Evolutionary conservation across 176 grass and related monocot genomes (phyloP), one percentile per base, ranked within the genome.

Genomic region (Oryza meyeriana): DNA sequence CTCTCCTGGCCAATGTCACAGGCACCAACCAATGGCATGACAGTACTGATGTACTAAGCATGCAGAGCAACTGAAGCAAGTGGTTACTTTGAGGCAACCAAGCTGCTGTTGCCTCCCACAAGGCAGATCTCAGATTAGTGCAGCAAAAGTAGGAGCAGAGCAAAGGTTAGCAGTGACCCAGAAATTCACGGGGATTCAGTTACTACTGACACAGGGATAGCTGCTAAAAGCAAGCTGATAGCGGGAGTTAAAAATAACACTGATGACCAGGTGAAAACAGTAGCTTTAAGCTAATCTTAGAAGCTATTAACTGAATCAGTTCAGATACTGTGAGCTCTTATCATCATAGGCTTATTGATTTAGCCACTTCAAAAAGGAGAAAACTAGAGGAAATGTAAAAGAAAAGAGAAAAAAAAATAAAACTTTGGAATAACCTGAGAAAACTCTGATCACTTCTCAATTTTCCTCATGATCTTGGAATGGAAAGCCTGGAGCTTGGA

Each of bases 111-210:
- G 81, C 74, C 80, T 73, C 74, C 33, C 66, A 59, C 74, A 83
- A 72, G 80, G 79, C 67, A 74, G 69, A 79, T 77, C 85, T 81
- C 87, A 55, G 66, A 58, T 85, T 71, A 70, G 78, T 72, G 66
- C 42, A 86, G 78, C 66, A 85, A 86, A 89, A 86, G 78, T 86
- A 86, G 88, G 88, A 82, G 83, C 66, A 10, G 83, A 81, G 88
- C 83, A 66, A 89, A 89, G 78, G 73, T 81, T 77, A 61, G 73
- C 83, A 89, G 81, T 89, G 83, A 81, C 87, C 36, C 64, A 89
- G 78, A 57, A 59, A 85, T 59, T 89, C 78, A 82, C 72, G 78
- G 87, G 68, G 83, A 72, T 55, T 66, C 44, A 59, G 83, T 65
- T 70, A 81, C 39, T 84, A 59, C 55, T 59, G 55, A 59, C 20